A percentile compares a stretch with the other conserved stretches of the same genome.
Evolutionary conservation across 495 filamentous ascomycete species (phyloP).

Genomic region (Trichoderma virens): DNA sequence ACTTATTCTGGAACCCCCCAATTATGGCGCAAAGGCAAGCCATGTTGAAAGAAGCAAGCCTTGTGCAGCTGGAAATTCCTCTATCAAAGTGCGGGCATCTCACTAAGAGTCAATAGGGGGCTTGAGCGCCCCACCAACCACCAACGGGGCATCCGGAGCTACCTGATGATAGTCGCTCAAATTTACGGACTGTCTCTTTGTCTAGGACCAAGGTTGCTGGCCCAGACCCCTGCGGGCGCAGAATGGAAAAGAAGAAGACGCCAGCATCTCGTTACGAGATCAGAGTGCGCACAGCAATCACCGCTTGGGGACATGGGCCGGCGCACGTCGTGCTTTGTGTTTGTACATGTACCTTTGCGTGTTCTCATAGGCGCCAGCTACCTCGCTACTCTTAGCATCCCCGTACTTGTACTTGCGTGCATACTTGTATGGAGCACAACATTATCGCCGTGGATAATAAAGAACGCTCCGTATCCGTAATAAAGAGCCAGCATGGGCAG

Average conservation of each 20-base stretch:
- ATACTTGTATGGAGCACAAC: not conserved
- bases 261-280: not conserved
- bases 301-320: not conserved
- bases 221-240: not conserved
- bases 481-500: not conserved
- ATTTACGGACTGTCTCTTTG: not conserved
- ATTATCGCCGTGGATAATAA: not conserved
- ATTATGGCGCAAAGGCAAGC: no score
- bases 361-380: no score
- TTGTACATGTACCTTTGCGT: no score
- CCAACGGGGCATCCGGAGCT: slow-evolving; percentile 1
- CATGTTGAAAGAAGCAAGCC: no score
- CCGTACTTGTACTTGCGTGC: not conserved
- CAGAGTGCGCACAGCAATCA: not conserved
- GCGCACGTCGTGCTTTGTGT: no score
- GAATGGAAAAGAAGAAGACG: not conserved
- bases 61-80: no score
- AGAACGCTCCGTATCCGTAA: not conserved
- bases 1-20: no score
- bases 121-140: not conserved
- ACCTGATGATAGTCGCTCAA: not conserved
- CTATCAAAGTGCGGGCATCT: no score
- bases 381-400: no score
- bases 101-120: not conserved
- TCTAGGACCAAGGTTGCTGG: not conserved